Evolutionary conservation across 2,329 filamentous ascomycete genomes (phyloP), one percentile per base, ranked within the genome.

Genomic region (Colletotrichum endophyticum): DNA sequence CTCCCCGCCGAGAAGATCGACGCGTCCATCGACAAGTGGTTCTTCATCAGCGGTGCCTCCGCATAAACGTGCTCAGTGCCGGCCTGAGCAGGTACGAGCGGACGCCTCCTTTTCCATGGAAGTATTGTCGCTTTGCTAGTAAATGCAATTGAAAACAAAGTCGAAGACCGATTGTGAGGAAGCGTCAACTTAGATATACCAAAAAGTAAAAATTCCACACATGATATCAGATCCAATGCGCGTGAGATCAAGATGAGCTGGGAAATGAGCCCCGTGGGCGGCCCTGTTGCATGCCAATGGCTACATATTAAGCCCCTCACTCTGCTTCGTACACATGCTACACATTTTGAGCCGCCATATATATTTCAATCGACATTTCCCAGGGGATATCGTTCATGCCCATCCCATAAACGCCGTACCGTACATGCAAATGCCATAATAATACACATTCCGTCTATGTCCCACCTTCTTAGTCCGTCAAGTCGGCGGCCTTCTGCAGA

Each of bases 11-110:
- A 94, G 80, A 96, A 96, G 84, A 98, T 99, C 82, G 97, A 99
- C 85, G 92, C 93, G 85, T 98, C 94, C 88, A 98, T 99, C 85
- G 97, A 99, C 93, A 99, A 99, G 93, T 99, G 97, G 97, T 99
- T 99, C 94, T 99, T 99, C 93, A 99, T 99, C 88, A 98, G 96
- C 86, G 97, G 97, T 87, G 97, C 97, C 84, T 95, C 96, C 82
- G 91, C 94, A 82, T 96, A 95, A 89, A 82, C 64, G 56, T 28
- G 19, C 19, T 30, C 44, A 22, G 19, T 64, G 27, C 44, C 44
- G 70, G 57, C 44, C 13, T 53, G 64, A 63, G n/a, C 61, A 66
- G 30, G 34, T 66, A 53, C 16, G 13, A 39, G 63, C 27, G 49
- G 44, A 53, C 69, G 57, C 44, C 34, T 63, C 25, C 27, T n/a